Base-by-base conservation (phyloP, 345 rosid species). In the Euphorbia tirucalli region DNA sequence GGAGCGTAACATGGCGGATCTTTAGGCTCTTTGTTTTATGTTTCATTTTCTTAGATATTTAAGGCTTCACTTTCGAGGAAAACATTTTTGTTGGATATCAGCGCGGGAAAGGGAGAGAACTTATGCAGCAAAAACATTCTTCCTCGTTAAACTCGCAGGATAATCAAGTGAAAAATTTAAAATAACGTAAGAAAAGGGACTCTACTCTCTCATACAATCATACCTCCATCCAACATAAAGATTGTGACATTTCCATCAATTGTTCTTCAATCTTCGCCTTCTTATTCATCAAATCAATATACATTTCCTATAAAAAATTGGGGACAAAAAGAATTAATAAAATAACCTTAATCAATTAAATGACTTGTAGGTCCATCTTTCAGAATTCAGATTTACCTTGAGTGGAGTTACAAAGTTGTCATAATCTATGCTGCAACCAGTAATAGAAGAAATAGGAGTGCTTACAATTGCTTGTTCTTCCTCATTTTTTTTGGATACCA, bases 241-340 rank as follows among this genome's bases (percentile, higher is more conserved):
- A 80, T 31, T 80, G 75, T 49, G 87, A 80, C 76, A 91, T 70
- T 55, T 78, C 81, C 77, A 46, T 50, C n/a, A 94, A 79, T 78
- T 85, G 87, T 71, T 80, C 85, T 79, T 90, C 93, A 57, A 87
- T 70, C 58, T 78, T 77, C 60, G 81, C 68, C 79, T 88, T 92
- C 87, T 70, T 89, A 24, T 81, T 88, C 75, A 80, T 62, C 79
- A 92, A 74, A 55, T 89, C 84, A 9, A 61, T 64, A 56, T 85
- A 84, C 74, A 79, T 84, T 66, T 86, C 93, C 97, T 92, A 76
- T 65, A 31, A 70, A 37, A 73, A 11, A 49, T 46, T 49, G n/a
- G 49, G 77, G 30, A 9, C 19, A 52, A 35, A 27, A 54, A 28
- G 5, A 21, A 57, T 55, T 24, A 16, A 21, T 9, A 65, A 22